phyloP scores from a whole-genome alignment of 202 grass and related monocot species.

The Alloteropsis angusta region DNA sequence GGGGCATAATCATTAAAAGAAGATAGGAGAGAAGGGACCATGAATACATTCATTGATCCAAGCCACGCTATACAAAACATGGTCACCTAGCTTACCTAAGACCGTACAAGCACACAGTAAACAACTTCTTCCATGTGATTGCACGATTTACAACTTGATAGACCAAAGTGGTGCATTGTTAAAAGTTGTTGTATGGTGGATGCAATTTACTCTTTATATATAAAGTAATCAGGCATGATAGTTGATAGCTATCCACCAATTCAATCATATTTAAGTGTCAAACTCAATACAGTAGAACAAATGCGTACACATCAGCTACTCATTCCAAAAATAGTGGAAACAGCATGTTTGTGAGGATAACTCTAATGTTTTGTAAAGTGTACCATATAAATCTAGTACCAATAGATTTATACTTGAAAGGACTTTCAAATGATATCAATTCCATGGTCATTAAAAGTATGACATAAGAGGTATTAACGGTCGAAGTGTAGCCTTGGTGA shows the following conservation, averaged over 20 bases:
- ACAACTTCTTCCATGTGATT: too few species aligned
- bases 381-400: background rate
- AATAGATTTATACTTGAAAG: background rate
- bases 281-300: background rate
- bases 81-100: too few species aligned
- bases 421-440: background rate
- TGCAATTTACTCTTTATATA: background rate
- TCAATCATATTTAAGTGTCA: conserved; percentile 1
- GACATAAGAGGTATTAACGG: background rate
- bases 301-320: background rate
- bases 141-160: too few species aligned
- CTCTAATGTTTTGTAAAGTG: background rate
- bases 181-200: too few species aligned
- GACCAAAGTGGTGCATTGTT: too few species aligned
- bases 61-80: too few species aligned
- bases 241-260: background rate
- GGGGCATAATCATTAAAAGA: too few species aligned
- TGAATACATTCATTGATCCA: too few species aligned
- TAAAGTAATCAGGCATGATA: conserved; percentile 5
- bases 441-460: background rate
- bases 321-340: background rate
- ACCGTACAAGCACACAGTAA: too few species aligned
- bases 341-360: background rate
- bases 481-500: background rate
- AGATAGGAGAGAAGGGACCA: too few species aligned